Percentiles rank a stretch among this genome's conserved stretches.
Evolutionary conservation across 176 grass and related monocot species (phyloP).

Genomic region (Poa annua): DNA sequence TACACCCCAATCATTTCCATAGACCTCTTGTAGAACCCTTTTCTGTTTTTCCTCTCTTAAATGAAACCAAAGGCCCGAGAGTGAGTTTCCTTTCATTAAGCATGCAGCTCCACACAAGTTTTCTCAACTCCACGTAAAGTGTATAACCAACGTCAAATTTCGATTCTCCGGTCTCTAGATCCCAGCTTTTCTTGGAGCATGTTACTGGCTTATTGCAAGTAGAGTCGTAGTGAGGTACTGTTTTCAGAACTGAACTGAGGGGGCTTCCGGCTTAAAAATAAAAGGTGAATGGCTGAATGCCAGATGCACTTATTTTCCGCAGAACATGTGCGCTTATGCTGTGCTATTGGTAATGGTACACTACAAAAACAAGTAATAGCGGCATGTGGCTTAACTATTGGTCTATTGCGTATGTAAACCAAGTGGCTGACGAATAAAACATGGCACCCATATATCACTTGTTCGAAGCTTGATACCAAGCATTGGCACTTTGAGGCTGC

Average conservation of each 20-base stretch:
- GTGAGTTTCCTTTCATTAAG: slow-evolving; percentile 7
- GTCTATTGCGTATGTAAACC: not conserved
- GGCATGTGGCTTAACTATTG: not conserved
- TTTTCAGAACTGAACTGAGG: slow-evolving; percentile 3
- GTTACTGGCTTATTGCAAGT: not conserved
- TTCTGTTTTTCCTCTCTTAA: not conserved
- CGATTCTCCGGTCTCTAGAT: slow-evolving; percentile 2
- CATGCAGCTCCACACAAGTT: not conserved
- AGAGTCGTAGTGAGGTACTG: not conserved
- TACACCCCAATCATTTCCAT: slow-evolving; percentile 27
- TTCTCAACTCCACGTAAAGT: not conserved
- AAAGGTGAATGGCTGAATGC: not conserved
- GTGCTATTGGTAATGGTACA: not conserved
- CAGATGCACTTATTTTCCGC: slow-evolving; percentile 7
- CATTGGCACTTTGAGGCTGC: not conserved
- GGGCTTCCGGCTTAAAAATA: not conserved
- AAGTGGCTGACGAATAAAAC: slow-evolving; percentile 10
- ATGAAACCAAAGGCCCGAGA: not conserved
- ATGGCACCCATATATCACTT: not conserved
- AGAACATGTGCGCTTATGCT: not conserved
- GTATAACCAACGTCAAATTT: not conserved
- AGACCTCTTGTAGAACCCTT: not conserved
- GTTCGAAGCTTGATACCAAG: not conserved
- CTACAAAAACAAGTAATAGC: not conserved
- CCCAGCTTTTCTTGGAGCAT: slow-evolving; percentile 21